phyloP scores from a whole-genome alignment of 164 flowering plant species.

The Stephania japonica region DNA sequence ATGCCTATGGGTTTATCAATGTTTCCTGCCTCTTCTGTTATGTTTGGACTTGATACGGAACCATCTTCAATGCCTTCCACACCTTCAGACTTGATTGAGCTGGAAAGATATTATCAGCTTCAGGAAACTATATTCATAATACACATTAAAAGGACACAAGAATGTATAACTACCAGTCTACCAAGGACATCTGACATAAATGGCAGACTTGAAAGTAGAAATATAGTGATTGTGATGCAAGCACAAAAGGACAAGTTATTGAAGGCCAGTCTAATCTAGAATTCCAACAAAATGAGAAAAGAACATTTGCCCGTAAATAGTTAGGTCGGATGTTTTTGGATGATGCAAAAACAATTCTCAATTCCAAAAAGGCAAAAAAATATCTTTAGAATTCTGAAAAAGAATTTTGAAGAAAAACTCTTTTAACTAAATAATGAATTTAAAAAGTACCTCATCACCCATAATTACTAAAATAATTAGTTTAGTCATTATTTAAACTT shows the following conservation, averaged over 20 bases:
- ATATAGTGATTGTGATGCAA: not conserved
- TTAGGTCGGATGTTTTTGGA: no score
- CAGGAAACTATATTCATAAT: not conserved
- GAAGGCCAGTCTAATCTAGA: no score
- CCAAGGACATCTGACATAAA: not conserved
- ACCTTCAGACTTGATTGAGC: slow-evolving; percentile 33
- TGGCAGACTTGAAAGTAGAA: not conserved
- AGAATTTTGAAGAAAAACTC: no score
- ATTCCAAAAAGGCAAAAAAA: no score
- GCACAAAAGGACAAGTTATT: not conserved
- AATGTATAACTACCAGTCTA: not conserved
- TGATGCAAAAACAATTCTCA: no score
- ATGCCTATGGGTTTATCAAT: slow-evolving; percentile 22
- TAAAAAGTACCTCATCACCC: no score
- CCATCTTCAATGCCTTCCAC: slow-evolving; percentile 31
- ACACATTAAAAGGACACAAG: not conserved
- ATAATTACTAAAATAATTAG: no score
- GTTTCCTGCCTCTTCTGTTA: slow-evolving; percentile 24
- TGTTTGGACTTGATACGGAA: slow-evolving; percentile 26
- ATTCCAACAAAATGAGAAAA: no score
- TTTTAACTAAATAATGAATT: no score
- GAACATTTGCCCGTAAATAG: no score
- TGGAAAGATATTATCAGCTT: slow-evolving; percentile 10
- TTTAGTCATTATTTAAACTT: no score
- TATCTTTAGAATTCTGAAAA: no score